Conservation (phyloP, 2,329 filamentous ascomycete genomes). For the Talaromyces sp. region DNA sequence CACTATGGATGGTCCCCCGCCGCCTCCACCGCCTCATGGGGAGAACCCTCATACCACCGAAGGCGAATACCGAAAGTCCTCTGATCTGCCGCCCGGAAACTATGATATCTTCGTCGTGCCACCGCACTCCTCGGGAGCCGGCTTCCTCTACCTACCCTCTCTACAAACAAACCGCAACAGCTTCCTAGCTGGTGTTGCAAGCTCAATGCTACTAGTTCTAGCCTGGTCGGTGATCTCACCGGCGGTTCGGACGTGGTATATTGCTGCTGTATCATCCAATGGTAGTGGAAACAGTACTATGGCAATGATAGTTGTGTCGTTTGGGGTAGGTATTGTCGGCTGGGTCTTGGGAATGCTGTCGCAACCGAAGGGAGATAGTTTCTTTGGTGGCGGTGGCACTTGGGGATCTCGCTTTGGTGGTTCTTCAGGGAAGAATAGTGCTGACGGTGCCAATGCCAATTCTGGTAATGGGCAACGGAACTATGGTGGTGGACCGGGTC, state of each 20-base stretch:
- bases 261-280: conserved; percentile 61
- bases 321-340: conserved; percentile 73
- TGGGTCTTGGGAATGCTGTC: conserved; percentile 76
- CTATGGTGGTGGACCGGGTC: conserved; percentile 26
- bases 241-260: conserved; percentile 72
- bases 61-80: conserved; percentile 48
- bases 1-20: conserved; percentile 50
- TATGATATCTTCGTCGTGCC: conserved; percentile 98
- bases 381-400: conserved; percentile 32
- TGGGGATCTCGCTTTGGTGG: conserved; percentile 27
- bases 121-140: conserved; percentile 82
- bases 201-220: conserved; percentile 71
- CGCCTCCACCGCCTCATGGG: conserved; percentile 82
- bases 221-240: conserved; percentile 75
- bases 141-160: conserved; percentile 93
- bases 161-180: conserved; percentile 83
- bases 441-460: conserved; percentile 23
- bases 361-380: conserved; percentile 50
- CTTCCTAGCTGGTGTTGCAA: conserved; percentile 83
- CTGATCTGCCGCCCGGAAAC: conserved; percentile 78
- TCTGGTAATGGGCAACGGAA: conserved; percentile 31
- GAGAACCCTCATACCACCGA: conserved; percentile 70
- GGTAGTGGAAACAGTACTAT: conserved; percentile 61
- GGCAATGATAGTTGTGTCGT: conserved; percentile 70
- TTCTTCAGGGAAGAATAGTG: conserved; percentile 19